Conservation (phyloP, 192 early-diverging fungal species). For the Diversispora eburnea region DNA sequence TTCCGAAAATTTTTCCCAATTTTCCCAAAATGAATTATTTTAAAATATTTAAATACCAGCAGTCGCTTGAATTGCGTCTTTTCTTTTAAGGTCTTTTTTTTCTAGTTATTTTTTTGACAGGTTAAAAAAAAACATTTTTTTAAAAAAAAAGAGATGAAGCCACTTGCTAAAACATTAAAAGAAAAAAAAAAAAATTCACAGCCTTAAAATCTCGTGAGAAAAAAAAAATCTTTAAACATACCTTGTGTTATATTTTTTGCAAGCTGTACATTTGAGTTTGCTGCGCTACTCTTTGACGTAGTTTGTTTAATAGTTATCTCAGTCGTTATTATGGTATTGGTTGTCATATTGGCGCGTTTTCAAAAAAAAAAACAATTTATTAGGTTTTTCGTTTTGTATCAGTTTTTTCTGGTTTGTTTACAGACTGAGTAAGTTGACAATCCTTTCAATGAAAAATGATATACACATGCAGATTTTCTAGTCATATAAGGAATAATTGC, state of each 20-base stretch:
- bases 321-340: slow-evolving; percentile 7
- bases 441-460: not conserved
- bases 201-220: not conserved
- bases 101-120: not conserved
- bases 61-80: slow-evolving; percentile 21
- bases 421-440: slow-evolving; percentile 3
- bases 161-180: not conserved
- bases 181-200: not conserved
- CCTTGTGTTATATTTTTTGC: slow-evolving; percentile 2
- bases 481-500: not conserved
- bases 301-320: not conserved
- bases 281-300: not conserved
- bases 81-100: slow-evolving; percentile 12
- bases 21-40: not conserved
- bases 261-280: not conserved
- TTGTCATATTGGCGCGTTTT: slow-evolving; percentile 13
- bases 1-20: not conserved
- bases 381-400: slow-evolving; percentile 7
- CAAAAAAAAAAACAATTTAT: not conserved
- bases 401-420: slow-evolving; percentile 10
- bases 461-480: not conserved
- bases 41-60: slow-evolving; percentile 17
- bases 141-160: slow-evolving; percentile 3
- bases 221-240: slow-evolving; percentile 1
- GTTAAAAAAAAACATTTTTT: not conserved